A percentile compares a stretch with the other conserved stretches of the same genome.
These are phyloP conservation scores for Taiozyma sp. DNA, from an alignment of 1,139 yeast species.

Conservation along the genomic window DNA sequence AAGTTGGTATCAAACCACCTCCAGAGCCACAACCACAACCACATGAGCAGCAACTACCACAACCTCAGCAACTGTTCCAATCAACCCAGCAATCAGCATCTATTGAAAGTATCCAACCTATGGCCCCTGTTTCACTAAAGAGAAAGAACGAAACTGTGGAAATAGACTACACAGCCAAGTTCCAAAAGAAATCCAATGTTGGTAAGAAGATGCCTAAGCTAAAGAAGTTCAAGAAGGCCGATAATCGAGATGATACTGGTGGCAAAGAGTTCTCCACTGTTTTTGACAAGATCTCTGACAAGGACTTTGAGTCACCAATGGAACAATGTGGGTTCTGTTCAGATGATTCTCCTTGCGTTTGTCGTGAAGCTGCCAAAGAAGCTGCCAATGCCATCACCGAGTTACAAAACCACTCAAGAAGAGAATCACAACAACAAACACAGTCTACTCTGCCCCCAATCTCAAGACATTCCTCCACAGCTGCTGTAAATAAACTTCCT, in stretches of 20 bases:
- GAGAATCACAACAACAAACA: constrained; percentile 12
- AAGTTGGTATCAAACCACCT: constrained; percentile 46
- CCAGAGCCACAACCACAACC: constrained; percentile 8
- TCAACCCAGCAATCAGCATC: not conserved
- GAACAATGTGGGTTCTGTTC: constrained; percentile 93
- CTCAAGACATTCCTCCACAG: constrained; percentile 19
- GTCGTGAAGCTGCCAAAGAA: constrained; percentile 76
- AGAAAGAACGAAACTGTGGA: constrained; percentile 33
- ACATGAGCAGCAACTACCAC: not conserved
- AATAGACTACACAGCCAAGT: constrained; percentile 50
- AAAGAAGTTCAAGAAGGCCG: constrained; percentile 15
- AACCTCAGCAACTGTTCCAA: not conserved
- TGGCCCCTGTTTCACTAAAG: constrained; percentile 55
- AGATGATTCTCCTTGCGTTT: constrained; percentile 87
- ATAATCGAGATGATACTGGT: constrained; percentile 7
- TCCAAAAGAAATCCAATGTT: constrained; percentile 22
- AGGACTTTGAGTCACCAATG: constrained; percentile 40
- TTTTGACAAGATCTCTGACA: constrained; percentile 28
- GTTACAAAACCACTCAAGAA: constrained; percentile 20
- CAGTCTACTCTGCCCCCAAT: constrained; percentile 22
- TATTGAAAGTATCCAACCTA: constrained; percentile 43
- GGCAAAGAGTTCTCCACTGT: constrained; percentile 22
- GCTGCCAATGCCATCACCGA: constrained; percentile 25
- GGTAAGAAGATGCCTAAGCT: constrained; percentile 22
- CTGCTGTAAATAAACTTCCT: constrained; percentile 34